These are phyloP conservation scores for Candida easanensis DNA, from an alignment of 805 yeast species.

Conservation along the genomic window DNA sequence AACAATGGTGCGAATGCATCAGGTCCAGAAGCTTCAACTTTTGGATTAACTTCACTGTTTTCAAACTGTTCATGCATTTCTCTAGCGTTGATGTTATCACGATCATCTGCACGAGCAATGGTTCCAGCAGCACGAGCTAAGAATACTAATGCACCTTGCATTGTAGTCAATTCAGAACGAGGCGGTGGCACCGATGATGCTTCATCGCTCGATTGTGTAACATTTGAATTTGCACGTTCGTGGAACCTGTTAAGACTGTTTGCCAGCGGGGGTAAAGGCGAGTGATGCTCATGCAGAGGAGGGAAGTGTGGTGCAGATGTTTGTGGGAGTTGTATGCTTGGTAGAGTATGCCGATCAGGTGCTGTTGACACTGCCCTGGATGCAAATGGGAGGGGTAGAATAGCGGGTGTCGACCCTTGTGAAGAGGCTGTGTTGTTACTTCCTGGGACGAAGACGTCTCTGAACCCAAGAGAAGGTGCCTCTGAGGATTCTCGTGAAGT, in stretches of 20 bases:
- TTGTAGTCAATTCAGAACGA: constrained; percentile 30
- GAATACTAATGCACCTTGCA: constrained; percentile 65
- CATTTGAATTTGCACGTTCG: constrained; percentile 13
- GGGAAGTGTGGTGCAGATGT: background rate
- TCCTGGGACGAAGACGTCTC: background rate
- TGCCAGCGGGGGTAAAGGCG: constrained; percentile 1
- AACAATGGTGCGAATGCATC: background rate
- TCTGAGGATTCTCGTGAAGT: constrained; percentile 6
- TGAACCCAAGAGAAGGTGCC: background rate
- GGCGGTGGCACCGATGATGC: constrained; percentile 20
- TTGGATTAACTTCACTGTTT: constrained; percentile 19
- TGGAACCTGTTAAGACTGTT: constrained; percentile 3
- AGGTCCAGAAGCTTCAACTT: background rate
- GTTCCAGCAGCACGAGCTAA: constrained; percentile 79
- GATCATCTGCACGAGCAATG: constrained; percentile 63
- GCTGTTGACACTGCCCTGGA: constrained; percentile 4
- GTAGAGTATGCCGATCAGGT: constrained; percentile 9
- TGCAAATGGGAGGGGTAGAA: constrained; percentile 9
- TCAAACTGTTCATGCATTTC: constrained; percentile 48
- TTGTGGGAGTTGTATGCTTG: background rate
- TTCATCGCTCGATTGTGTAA: constrained; percentile 16
- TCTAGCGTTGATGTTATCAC: constrained; percentile 57
- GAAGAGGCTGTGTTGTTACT: background rate
- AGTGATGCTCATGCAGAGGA: background rate
- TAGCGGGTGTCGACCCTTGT: background rate